Conservation (phyloP, 208 protist genomes). For the Spironucleus salmonicida region DNA sequence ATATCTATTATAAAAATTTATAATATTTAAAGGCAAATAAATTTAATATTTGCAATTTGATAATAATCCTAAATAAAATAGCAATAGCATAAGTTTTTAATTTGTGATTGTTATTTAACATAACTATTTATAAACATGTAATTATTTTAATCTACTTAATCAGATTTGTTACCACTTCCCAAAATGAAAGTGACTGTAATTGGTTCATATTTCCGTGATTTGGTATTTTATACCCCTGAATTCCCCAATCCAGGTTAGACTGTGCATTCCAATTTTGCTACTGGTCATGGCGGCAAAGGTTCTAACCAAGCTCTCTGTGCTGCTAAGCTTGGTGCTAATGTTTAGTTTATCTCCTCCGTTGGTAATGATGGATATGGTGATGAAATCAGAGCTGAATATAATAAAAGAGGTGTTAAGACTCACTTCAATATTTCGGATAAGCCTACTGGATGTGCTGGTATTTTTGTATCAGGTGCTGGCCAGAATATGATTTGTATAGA, state of each 20-base stretch:
- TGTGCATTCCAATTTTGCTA: background rate
- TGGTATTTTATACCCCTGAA: background rate
- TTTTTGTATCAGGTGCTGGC: background rate
- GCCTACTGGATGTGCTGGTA: conserved; percentile 14
- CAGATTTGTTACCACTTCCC: too few relatives aligned
- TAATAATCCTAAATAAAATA: too few relatives aligned
- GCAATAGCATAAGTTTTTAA: too few relatives aligned
- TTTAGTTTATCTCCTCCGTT: background rate
- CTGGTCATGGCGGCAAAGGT: conserved; percentile 9
- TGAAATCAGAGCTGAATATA: background rate
- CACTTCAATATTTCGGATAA: background rate
- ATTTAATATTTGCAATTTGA: too few relatives aligned
- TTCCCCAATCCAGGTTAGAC: conserved; percentile 9
- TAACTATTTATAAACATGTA: too few relatives aligned
- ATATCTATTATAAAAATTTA: too few relatives aligned
- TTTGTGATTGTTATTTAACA: too few relatives aligned
- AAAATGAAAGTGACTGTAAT: background rate
- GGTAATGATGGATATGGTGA: conserved; percentile 13
- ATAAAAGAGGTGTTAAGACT: background rate
- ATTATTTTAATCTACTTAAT: too few relatives aligned
- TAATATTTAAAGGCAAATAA: too few relatives aligned
- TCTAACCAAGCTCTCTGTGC: conserved; percentile 23
- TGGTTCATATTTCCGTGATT: background rate
- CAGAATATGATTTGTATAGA: background rate
- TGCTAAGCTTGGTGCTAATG: background rate